Evolutionary conservation across 2,329 filamentous ascomycete genomes (phyloP).

Genomic region (Emmonsiellopsis sp.): DNA sequence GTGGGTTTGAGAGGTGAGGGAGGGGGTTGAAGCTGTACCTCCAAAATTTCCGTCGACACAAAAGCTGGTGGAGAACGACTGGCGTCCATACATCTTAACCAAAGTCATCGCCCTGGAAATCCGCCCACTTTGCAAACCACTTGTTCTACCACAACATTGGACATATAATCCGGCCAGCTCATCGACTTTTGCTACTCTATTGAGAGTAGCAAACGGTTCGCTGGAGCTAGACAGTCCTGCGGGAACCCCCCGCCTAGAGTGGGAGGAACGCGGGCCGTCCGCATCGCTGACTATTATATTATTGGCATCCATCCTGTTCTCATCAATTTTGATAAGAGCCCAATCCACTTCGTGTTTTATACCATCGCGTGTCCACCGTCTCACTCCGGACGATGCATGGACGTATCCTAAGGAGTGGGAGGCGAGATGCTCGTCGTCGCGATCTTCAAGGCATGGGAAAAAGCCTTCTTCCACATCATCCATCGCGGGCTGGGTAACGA

Average conservation of each 20-base stretch:
- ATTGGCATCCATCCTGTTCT: slow-evolving; percentile 58
- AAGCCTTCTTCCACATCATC: slow-evolving; percentile 79
- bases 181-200: slow-evolving; percentile 46
- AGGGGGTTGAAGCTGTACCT: slow-evolving; percentile 25
- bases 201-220: slow-evolving; percentile 39
- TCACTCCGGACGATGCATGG: slow-evolving; percentile 82
- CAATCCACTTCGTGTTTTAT: slow-evolving; percentile 89
- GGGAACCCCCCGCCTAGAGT: slow-evolving; percentile 27
- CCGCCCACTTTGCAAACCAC: slow-evolving; percentile 68
- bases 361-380: slow-evolving; percentile 61
- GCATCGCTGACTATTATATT: slow-evolving; percentile 51
- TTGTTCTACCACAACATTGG: slow-evolving; percentile 81
- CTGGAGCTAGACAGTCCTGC: slow-evolving; percentile 33
- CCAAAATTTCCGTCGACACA: slow-evolving; percentile 53
- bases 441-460: slow-evolving; percentile 67
- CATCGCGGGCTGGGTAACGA: slow-evolving; percentile 83
- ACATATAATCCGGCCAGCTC: slow-evolving; percentile 66
- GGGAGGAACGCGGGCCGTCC: slow-evolving; percentile 22
- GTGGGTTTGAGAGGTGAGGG: slow-evolving; percentile 6
- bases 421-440: slow-evolving; percentile 71
- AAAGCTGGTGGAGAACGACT: slow-evolving; percentile 67
- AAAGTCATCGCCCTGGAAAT: slow-evolving; percentile 71
- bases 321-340: slow-evolving; percentile 76
- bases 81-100: slow-evolving; percentile 79
- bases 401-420: slow-evolving; percentile 74